These are phyloP conservation scores for Gossypium rotundifolium DNA, from an alignment of 345 rosid species.

Conservation along the genomic window DNA sequence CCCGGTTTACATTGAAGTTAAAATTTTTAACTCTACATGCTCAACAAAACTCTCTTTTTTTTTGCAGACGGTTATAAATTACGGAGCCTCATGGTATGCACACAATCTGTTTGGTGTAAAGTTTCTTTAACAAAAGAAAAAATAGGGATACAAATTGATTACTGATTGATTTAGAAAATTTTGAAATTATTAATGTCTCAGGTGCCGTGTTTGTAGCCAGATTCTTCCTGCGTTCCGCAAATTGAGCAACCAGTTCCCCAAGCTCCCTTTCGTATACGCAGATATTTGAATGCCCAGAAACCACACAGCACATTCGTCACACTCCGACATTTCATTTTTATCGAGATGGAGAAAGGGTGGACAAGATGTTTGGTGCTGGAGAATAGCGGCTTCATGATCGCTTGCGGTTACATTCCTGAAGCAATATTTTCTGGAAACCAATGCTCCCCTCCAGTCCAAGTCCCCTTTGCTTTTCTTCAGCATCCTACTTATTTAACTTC, in stretches of 20 bases:
- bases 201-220: slow-evolving; percentile 86
- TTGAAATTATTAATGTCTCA: slow-evolving; percentile 18
- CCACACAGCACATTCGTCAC: slow-evolving; percentile 74
- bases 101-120: slow-evolving; percentile 42
- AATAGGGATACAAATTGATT: neutral
- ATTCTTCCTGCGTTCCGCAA: slow-evolving; percentile 63
- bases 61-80: slow-evolving; percentile 50
- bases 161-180: neutral
- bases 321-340: slow-evolving; percentile 88
- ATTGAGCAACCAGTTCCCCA: slow-evolving; percentile 59
- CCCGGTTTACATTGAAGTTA: too few species aligned
- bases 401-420: neutral
- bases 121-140: slow-evolving; percentile 15
- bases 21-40: too few species aligned
- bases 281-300: slow-evolving; percentile 83
- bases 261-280: slow-evolving; percentile 66
- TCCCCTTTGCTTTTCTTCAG: too few species aligned
- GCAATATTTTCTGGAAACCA: slow-evolving; percentile 63
- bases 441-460: too few species aligned
- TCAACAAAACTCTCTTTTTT: neutral
- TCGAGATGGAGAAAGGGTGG: slow-evolving; percentile 80
- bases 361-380: slow-evolving; percentile 90
- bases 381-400: slow-evolving; percentile 58
- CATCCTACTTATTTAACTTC: too few species aligned
- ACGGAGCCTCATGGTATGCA: slow-evolving; percentile 63